phyloP scores from a whole-genome alignment of 805 yeast species.

The Clavispora phyllophila region DNA sequence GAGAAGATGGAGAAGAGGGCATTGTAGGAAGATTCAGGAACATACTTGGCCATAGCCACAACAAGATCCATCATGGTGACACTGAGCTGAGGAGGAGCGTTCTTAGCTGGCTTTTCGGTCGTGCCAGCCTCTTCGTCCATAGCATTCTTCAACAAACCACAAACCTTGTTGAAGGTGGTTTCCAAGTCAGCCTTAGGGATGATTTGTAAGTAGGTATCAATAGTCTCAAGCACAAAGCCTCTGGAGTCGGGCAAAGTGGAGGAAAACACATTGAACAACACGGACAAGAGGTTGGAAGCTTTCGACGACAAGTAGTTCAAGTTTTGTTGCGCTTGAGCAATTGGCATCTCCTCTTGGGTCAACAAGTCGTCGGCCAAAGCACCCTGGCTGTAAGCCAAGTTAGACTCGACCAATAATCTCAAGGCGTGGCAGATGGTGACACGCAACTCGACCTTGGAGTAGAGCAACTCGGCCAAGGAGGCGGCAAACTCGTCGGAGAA shows the following conservation, averaged over 20 bases:
- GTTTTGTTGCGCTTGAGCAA: slow-evolving; percentile 49
- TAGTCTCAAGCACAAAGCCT: slow-evolving; percentile 79
- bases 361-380: slow-evolving; percentile 52
- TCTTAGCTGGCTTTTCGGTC: slow-evolving; percentile 25
- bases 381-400: slow-evolving; percentile 56
- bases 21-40: slow-evolving; percentile 64
- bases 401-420: slow-evolving; percentile 72
- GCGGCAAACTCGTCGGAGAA: slow-evolving; percentile 79
- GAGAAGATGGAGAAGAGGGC: slow-evolving; percentile 78
- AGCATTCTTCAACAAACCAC: slow-evolving; percentile 69
- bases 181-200: slow-evolving; percentile 63
- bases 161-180: slow-evolving; percentile 79
- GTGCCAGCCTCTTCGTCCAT: slow-evolving; percentile 42
- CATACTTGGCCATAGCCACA: slow-evolving; percentile 80
- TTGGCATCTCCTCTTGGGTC: slow-evolving; percentile 57
- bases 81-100: slow-evolving; percentile 48
- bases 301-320: slow-evolving; percentile 58
- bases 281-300: slow-evolving; percentile 76
- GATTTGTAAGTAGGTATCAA: slow-evolving; percentile 72
- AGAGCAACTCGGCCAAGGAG: slow-evolving; percentile 64
- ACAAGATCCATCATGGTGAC: slow-evolving; percentile 89
- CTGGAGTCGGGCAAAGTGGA: slow-evolving; percentile 82
- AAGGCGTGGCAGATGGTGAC: slow-evolving; percentile 80
- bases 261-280: slow-evolving; percentile 87
- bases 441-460: slow-evolving; percentile 70